Base-by-base conservation (phyloP, 805 yeast genomes). In the Lipomyces orientalis region DNA sequence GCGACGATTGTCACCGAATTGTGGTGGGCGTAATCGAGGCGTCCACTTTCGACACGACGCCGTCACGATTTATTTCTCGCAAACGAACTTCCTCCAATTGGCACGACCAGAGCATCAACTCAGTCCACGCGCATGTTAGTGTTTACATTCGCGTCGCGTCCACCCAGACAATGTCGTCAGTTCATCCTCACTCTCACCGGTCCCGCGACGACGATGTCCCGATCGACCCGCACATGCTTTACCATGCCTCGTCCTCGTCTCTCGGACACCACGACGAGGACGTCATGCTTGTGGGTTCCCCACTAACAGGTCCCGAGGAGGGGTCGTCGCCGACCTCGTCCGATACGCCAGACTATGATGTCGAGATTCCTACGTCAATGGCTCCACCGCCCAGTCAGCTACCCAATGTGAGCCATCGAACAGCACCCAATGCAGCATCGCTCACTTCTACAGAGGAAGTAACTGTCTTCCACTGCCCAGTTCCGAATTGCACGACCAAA, bases 401-500 rank as follows among this genome's bases (percentile, higher is more conserved):
- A 57, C 25, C 39, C 10, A 22, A 37, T 10, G n/a, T 19, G 31
- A 19, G 29, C 19, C 31, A 29, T 19, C 31, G 33, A 2, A 31
- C 16, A 37, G 34, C 35, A 10, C 34, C 49, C 9, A 55, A 29
- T 14, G 16, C 46, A 8, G 19, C 33, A 19, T 6, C 33, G 29
- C 52, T 39, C 31, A 49, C 58, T 14, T 63, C 71, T 19, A 67
- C 70, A 10, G 71, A 69, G 57, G 59, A 67, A 25, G 68, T 67
- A 33, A 60, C 64, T 4, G 68, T 69, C 8, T 69, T 63, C 52
- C 71, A 64, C 51, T 69, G 72, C 43, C 72, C 72, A 4, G 72
- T 69, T 16, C 60, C 66, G 12, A 31, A 34, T 8, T 69, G 72
- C 55, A 33, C 55, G 19, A 58, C 65, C 33, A 69, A 66, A 29